A percentile compares a stretch with the other conserved stretches of the same genome.
Conservation (phyloP, 495 filamentous ascomycete genomes). For the Neohortaea acidophila region DNA sequence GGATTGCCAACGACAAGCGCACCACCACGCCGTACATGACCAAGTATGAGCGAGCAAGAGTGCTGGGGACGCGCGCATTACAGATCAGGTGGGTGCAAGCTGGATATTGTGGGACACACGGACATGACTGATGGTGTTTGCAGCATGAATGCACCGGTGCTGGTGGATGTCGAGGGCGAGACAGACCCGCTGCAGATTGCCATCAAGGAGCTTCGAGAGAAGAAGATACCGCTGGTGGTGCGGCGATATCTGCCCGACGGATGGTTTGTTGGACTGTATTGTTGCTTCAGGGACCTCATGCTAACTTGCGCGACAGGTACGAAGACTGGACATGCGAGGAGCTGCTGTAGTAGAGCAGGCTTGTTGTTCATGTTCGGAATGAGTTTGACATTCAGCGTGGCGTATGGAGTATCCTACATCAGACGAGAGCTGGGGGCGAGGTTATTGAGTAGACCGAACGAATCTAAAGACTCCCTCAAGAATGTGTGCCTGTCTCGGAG, state of each 20-base stretch:
- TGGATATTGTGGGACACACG: not conserved
- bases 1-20: slow-evolving; percentile 74
- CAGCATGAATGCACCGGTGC: slow-evolving; percentile 93
- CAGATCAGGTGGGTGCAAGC: slow-evolving; percentile 72
- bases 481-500: no score
- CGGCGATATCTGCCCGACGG: slow-evolving; percentile 92
- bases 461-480: no score
- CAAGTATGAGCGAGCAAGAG: slow-evolving; percentile 90
- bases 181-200: slow-evolving; percentile 96
- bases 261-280: slow-evolving; percentile 50
- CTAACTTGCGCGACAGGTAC: slow-evolving; percentile 44
- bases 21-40: slow-evolving; percentile 97
- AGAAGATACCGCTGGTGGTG: slow-evolving; percentile 94
- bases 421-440: no score
- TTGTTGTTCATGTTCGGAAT: not conserved
- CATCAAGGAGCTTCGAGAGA: slow-evolving; percentile 89
- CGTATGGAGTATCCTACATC: no score
- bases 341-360: slow-evolving; percentile 37
- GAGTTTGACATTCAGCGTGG: slow-evolving; percentile 8
- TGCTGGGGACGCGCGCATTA: slow-evolving; percentile 79
- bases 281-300: not conserved
- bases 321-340: slow-evolving; percentile 99
- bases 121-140: not conserved
- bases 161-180: slow-evolving; percentile 93
- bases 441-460: no score